Evolutionary conservation across 495 filamentous ascomycete genomes (phyloP), one percentile per base, ranked within the genome.

Genomic region (Tetracladium setigerum): DNA sequence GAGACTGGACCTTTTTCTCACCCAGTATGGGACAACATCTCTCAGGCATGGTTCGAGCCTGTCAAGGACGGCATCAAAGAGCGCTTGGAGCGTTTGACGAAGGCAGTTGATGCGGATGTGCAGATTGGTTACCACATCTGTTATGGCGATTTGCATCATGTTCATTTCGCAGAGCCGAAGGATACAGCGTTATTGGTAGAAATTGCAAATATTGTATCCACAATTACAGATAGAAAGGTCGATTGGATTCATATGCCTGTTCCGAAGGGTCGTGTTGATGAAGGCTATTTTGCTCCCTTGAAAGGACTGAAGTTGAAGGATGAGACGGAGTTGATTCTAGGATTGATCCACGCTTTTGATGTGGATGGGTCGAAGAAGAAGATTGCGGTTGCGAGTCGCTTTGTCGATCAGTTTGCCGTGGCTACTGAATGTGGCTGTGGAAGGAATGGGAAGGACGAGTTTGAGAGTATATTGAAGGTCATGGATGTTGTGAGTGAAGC

Each of bases 241-340:
- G 37, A 65, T 32, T 73, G 65, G 61, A 52, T 73, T 46, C 71
- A 73, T 47, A 51, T 71, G 49, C 67, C 69, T 15, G 70, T 73
- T 4, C 66, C 67, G 0, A 68, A 64, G 39, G 54, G 18, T 30
- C 9, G 38, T 9, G 14, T 15, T n/a, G 45, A 47, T 31, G 19
- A 33, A 24, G 45, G 14, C 14, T 40, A 39, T 30, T 47, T 15
- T 18, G 36, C 35, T 27, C 49, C 49, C 27, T 41, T 52, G 43
- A 30, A 37, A 18, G 30, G 35, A 22, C 27, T 42, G 46, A 49
- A 49, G 30, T 32, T 49, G 46, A 12, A 7, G 1, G 36, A 33
- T 12, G 7, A 42, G 24, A 42, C 40, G 4, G 19, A 42, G 12
- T 4, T 42, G 27, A 30, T 14, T 16, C 22, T 47, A 24, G 36